Evolutionary conservation across 192 early-diverging fungal genomes (phyloP), one percentile per base, ranked within the genome.

Genomic region (Backusella westeae): DNA sequence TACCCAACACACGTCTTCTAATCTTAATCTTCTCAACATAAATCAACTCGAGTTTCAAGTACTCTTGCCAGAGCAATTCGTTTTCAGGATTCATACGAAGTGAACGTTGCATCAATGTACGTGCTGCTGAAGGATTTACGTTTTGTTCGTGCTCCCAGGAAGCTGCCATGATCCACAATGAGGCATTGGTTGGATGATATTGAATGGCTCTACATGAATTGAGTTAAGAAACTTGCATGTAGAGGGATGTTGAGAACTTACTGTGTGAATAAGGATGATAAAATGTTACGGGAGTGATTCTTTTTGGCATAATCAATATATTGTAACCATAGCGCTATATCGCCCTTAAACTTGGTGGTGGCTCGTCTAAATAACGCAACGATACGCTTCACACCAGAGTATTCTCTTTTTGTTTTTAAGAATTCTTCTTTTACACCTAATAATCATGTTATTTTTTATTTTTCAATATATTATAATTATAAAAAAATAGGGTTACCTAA

Each of bases 91-190:
- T 98, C 29, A 98, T 80, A 21, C 97, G 90, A 65, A 99, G 76
- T 1, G 89, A 95, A 4, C 97, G 88, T 81, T 96, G 96, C 75
- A 98, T 77, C 46, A 99, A 82, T 29, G 92, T 89, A 73, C 96
- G 89, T 1, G 96, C 96, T 12, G 92, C 89, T 2, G 81, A 83
- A 76, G 95, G 93, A 81, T 97, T 95, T 1, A 80, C 85, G 80
- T 97, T 96, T 23, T 88, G 79, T 71, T 95, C 93, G 73, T 93
- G 93, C 87, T 99, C 96, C 86, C 93, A 96, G 32, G 88, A 86
- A 1, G 96, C 96, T 2, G 97, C 95, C 82, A 95, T 81, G 71
- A 98, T 93, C 96, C 97, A 99, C 80, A 99, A 87, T 42, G 86
- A 74, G 34, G 91, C 79, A 26, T 96, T 93, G 19, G 81, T 87